Evolutionary conservation across 1,139 yeast species (phyloP).

Genomic region (Arxiozyma slooffiae): DNA sequence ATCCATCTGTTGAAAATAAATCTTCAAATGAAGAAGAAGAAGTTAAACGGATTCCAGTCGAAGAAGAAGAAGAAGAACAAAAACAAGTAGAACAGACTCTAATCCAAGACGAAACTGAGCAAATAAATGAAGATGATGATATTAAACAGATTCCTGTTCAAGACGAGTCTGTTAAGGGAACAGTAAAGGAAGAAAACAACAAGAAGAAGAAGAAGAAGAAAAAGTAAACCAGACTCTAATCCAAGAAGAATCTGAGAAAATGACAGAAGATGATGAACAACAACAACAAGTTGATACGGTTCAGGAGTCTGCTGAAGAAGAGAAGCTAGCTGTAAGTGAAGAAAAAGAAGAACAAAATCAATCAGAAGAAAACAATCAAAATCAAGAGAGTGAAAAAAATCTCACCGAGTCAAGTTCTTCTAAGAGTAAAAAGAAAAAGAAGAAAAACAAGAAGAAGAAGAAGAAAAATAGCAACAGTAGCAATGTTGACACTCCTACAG

Average conservation of each 20-base stretch:
- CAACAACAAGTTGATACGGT: not conserved
- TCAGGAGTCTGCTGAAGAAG: constrained; percentile 1
- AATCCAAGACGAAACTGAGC: constrained; percentile 8
- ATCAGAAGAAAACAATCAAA: not conserved
- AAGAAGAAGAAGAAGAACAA: constrained; percentile 1
- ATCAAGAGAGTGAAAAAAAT: constrained; percentile 1
- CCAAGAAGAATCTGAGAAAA: constrained; percentile 2
- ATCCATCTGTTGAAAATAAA: not conserved
- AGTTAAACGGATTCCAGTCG: not conserved
- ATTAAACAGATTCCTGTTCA: too few species aligned
- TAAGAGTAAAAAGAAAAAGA: constrained; percentile 6
- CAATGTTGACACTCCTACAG: not conserved
- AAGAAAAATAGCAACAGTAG: constrained; percentile 7
- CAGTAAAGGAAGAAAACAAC: too few species aligned
- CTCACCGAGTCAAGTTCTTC: constrained; percentile 1
- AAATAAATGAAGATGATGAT: not conserved
- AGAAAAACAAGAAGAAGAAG: constrained; percentile 15
- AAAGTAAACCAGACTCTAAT: constrained; percentile 3
- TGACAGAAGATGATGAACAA: constrained; percentile 6
- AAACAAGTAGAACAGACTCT: constrained; percentile 9
- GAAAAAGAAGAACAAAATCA: constrained; percentile 10
- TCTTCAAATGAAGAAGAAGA: not conserved
- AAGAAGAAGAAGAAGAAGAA: too few species aligned
- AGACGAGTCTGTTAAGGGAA: too few species aligned
- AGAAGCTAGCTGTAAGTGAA: constrained; percentile 2